Evolutionary conservation across 768 basidiomycete species (phyloP).

Genomic region (Kwoniella dejecticola): DNA sequence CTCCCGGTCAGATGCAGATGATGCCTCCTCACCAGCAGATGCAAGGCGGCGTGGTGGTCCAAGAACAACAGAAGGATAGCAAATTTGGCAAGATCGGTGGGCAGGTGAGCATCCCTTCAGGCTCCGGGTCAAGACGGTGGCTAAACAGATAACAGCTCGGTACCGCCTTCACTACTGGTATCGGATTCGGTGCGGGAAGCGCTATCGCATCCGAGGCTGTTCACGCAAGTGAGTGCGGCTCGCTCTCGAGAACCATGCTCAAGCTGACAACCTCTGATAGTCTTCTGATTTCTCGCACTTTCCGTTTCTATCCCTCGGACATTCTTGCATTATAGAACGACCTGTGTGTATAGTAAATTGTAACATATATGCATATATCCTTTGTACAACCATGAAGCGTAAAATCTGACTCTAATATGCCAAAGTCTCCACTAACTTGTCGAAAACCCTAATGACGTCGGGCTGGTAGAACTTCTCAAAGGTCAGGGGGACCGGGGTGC

Average conservation of each 20-base stretch:
- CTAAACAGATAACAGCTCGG: constrained; percentile 21
- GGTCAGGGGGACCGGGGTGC: constrained; percentile 77
- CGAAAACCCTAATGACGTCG: constrained; percentile 77
- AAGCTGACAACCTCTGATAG: background rate
- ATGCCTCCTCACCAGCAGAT: constrained; percentile 23
- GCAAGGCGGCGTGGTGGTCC: constrained; percentile 17
- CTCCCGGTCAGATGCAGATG: constrained; percentile 22
- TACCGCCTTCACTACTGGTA: constrained; percentile 31
- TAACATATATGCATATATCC: constrained; percentile 26
- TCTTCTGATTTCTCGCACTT: constrained; percentile 8
- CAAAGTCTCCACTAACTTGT: constrained; percentile 80
- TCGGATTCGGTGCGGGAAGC: constrained; percentile 39
- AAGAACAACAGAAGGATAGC: constrained; percentile 21
- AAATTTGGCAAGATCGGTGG: constrained; percentile 46
- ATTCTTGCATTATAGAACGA: background rate
- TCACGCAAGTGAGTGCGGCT: constrained; percentile 18
- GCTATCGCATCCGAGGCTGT: constrained; percentile 29
- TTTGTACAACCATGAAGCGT: background rate
- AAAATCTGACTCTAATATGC: constrained; percentile 56
- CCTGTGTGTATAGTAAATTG: constrained; percentile 9
- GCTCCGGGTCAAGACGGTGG: background rate
- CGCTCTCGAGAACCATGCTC: background rate
- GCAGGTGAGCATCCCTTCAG: constrained; percentile 26
- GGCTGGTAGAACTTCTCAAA: constrained; percentile 93
- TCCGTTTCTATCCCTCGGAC: background rate